Percentiles rank a stretch among this genome's conserved stretches.
Evolutionary conservation across 208 protist species (phyloP).

Genomic region (Herpetomonas tarakana): DNA sequence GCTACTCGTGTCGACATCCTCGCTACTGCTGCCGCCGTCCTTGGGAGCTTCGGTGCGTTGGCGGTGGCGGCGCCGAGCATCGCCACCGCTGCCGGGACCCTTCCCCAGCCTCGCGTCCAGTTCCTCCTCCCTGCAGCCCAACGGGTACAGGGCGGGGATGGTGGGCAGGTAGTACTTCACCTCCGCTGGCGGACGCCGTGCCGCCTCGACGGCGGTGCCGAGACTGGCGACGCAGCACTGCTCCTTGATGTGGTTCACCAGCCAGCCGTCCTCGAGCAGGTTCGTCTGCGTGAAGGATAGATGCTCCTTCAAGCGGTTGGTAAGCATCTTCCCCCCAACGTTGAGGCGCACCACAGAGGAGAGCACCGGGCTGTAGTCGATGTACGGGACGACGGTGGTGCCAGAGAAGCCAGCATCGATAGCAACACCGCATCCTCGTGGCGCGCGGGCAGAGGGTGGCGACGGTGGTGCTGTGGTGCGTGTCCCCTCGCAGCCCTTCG

Average conservation of each 20-base stretch:
- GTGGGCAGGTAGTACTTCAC: constrained; percentile 64
- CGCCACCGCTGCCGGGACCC: constrained; percentile 11
- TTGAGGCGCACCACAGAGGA: constrained; percentile 59
- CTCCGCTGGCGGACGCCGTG: not conserved
- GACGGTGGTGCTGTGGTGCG: not conserved
- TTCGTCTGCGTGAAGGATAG: constrained; percentile 79
- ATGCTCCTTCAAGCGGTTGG: constrained; percentile 74
- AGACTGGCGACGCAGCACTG: constrained; percentile 45
- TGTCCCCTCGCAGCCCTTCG: too few relatives aligned
- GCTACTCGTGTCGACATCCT: not conserved
- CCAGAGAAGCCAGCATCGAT: constrained; percentile 80
- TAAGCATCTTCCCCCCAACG: constrained; percentile 78
- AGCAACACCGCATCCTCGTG: constrained; percentile 35
- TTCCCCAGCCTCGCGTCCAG: constrained; percentile 7
- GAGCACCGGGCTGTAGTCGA: constrained; percentile 61
- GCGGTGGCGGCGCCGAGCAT: constrained; percentile 15
- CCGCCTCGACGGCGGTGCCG: constrained; percentile 1
- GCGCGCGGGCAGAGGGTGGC: not conserved
- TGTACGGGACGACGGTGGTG: constrained; percentile 68
- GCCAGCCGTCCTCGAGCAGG: constrained; percentile 76
- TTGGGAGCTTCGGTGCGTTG: constrained; percentile 1
- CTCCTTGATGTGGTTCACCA: constrained; percentile 85
- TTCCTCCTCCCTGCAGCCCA: constrained; percentile 56
- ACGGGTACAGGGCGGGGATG: constrained; percentile 55
- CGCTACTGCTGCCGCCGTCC: not conserved